Base-by-base conservation (phyloP, 1,284 basidiomycete genomes). In the Ustilago vetiveriae region DNA sequence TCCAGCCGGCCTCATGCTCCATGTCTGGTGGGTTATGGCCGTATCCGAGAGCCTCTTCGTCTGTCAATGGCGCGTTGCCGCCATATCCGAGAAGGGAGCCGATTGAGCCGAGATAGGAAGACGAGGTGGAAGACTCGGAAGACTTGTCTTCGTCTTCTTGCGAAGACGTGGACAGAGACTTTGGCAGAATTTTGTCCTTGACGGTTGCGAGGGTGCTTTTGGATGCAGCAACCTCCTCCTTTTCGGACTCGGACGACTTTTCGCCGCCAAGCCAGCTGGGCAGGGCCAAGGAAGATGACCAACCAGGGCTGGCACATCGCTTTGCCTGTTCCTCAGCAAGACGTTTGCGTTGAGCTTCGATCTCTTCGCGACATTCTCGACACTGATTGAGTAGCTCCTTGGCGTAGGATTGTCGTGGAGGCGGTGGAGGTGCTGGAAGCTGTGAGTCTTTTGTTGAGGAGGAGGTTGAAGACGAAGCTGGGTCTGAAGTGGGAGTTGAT, bases 1-100 rank as follows among this genome's bases (percentile, higher is more conserved):
- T 75, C 77, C 79, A 81, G 35, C 80, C 80, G 4, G 80, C 79
- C 52, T 81, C 80, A 42, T 76, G 73, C 41, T 74, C 69, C 58
- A 71, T 62, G 38, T 65, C 65, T 44, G 60, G 67, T 19, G 63
- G 63, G 19, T 60, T 67, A 40, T 66, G 53, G 3, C 57, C 62
- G n/a, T 54, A 50, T 8, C 36, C 49, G 17, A 47, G 36, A 9
- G 36, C 32, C 16, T 65, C 41, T 19, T 22, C 38, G 14, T 58
- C 51, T 33, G 64, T 29, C 8, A 26, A 6, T 6, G 44, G 51
- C 26, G 13, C 26, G 5, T 38, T 45, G 17, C 59, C 55, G 17
- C 64, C 59, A 21, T 59, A 72, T 3, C 68, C 64, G 17, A 72
- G 41, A 14, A 65, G 48, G 1, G 68, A 74, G 14, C 51, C 51